These are phyloP conservation scores for Hypsizygus ulmarius DNA, from an alignment of 1,284 basidiomycete species.

Conservation along the genomic window DNA sequence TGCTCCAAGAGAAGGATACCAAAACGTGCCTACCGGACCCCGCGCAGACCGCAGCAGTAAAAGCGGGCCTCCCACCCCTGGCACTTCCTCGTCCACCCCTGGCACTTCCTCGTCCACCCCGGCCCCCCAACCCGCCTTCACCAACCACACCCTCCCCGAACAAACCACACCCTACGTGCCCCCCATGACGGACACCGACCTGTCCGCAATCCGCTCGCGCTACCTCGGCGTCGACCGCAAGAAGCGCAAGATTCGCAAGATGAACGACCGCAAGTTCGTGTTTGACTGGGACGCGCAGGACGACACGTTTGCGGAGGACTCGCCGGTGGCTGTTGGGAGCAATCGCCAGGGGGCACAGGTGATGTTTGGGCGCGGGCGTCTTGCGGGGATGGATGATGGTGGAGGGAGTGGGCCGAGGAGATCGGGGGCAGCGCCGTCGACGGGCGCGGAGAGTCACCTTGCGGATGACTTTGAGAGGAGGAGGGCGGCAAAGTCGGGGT, in stretches of 20 bases:
- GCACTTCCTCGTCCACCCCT: constrained; percentile 29
- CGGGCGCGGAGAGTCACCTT: constrained; percentile 49
- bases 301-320: constrained; percentile 78
- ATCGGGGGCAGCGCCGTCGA: constrained; percentile 21
- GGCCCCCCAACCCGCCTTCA: constrained; percentile 34
- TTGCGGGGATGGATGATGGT: constrained; percentile 85
- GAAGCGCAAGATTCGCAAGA: constrained; percentile 90
- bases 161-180: constrained; percentile 55
- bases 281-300: constrained; percentile 98
- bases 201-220: constrained; percentile 77
- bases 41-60: constrained; percentile 66
- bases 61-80: constrained; percentile 30
- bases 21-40: constrained; percentile 80
- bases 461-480: constrained; percentile 81
- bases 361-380: constrained; percentile 81
- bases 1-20: constrained; percentile 43
- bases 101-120: constrained; percentile 49
- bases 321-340: constrained; percentile 58
- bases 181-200: constrained; percentile 72
- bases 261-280: constrained; percentile 94
- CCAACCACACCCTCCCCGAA: constrained; percentile 29
- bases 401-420: constrained; percentile 42
- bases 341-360: constrained; percentile 78
- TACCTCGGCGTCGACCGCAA: constrained; percentile 92
- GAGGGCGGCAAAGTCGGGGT: constrained; percentile 75